phyloP scores from a whole-genome alignment of 169 alveolate genomes.

The Plasmodium vivax region DNA sequence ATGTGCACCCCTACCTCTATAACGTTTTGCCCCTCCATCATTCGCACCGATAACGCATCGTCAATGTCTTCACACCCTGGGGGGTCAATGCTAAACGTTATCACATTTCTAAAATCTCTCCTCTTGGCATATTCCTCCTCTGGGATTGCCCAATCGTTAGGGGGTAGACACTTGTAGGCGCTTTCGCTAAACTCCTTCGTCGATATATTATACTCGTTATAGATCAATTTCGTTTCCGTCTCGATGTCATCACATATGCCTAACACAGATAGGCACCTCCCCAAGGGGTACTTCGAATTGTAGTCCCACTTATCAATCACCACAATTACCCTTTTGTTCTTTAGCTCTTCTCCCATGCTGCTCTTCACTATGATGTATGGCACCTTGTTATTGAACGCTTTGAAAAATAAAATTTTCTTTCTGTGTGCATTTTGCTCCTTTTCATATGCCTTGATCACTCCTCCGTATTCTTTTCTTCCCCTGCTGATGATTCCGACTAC shows the following conservation, averaged over 20 bases:
- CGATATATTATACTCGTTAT: constrained; percentile 86
- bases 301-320: constrained; percentile 91
- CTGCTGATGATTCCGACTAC: constrained; percentile 94
- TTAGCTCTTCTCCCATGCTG: constrained; percentile 83
- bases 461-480: constrained; percentile 94
- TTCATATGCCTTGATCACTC: constrained; percentile 88
- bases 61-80: constrained; percentile 99
- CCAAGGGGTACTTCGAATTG: constrained; percentile 90
- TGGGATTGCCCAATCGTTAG: constrained; percentile 91
- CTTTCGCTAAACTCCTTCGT: constrained; percentile 90
- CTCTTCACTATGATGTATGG: constrained; percentile 91
- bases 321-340: constrained; percentile 92
- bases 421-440: constrained; percentile 67
- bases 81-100: constrained; percentile 98
- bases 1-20: constrained; percentile 98
- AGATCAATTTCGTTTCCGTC: constrained; percentile 89
- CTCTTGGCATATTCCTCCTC: constrained; percentile 85
- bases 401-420: constrained; percentile 88
- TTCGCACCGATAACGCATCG: constrained; percentile 95
- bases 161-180: constrained; percentile 94
- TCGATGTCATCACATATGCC: constrained; percentile 92
- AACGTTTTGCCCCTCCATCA: constrained; percentile 81
- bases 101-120: constrained; percentile 87
- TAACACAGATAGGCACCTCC: constrained; percentile 93
- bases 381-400: constrained; percentile 92